phyloP scores from a whole-genome alignment of 2,329 filamentous ascomycete genomes.

The Fusarium liriodendri region DNA sequence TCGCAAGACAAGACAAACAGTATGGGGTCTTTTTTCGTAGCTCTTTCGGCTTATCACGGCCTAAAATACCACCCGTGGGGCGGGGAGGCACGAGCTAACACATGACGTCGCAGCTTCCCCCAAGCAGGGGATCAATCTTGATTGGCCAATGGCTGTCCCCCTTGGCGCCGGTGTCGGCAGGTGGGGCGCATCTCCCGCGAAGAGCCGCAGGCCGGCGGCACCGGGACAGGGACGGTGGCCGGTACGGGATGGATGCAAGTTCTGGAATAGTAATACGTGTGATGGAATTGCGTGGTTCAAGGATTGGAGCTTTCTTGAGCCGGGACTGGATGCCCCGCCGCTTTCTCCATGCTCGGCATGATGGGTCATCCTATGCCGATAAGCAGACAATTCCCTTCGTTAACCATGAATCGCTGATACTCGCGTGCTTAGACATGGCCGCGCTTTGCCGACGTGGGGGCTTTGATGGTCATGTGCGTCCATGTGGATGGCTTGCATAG shows the following conservation, averaged over 20 bases:
- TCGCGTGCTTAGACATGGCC: slow-evolving; percentile 27
- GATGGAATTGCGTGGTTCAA: neutral
- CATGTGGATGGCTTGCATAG: neutral
- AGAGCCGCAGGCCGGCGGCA: slow-evolving; percentile 38
- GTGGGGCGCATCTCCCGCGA: slow-evolving; percentile 33
- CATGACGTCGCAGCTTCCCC: slow-evolving; percentile 41
- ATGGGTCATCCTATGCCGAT: neutral
- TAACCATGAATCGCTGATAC: neutral
- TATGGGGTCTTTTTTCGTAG: neutral
- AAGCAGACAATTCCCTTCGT: neutral
- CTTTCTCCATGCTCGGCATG: neutral
- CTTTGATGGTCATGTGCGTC: slow-evolving; percentile 36
- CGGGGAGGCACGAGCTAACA: slow-evolving; percentile 25
- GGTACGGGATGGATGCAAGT: neutral
- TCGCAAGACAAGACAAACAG: neutral
- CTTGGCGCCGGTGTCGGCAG: slow-evolving; percentile 38
- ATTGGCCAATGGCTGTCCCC: slow-evolving; percentile 43
- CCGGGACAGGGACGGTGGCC: neutral
- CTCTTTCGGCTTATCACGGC: slow-evolving; percentile 47
- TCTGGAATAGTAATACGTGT: neutral
- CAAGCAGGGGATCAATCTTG: slow-evolving; percentile 7
- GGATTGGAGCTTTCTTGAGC: neutral
- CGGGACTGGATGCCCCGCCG: neutral
- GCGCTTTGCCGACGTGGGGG: slow-evolving; percentile 44
- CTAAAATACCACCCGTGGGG: slow-evolving; percentile 31